These are phyloP conservation scores for Magnaporthales sp. DNA, from an alignment of 2,329 filamentous ascomycete genomes.

Conservation along the genomic window DNA sequence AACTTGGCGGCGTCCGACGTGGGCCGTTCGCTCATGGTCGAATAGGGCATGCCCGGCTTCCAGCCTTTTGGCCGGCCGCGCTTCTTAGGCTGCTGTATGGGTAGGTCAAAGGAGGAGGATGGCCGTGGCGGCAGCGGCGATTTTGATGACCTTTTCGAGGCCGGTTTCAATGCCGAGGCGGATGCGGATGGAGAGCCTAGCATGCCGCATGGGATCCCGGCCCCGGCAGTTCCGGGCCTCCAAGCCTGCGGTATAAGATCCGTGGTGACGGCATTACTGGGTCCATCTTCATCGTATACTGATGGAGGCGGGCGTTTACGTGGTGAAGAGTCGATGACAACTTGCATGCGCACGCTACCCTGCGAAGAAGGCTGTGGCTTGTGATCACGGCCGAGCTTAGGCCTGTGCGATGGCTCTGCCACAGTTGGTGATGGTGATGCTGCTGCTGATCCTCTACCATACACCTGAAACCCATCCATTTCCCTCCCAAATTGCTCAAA, in stretches of 20 bases:
- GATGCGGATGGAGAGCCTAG: background rate
- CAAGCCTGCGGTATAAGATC: background rate
- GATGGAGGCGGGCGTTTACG: background rate
- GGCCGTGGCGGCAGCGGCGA: background rate
- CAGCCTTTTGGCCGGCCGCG: constrained; percentile 42
- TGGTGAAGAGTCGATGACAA: background rate
- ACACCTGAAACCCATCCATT: background rate
- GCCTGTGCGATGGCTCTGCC: background rate
- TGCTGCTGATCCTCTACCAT: background rate
- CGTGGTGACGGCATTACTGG: background rate
- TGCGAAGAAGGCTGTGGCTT: background rate
- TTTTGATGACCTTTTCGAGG: background rate
- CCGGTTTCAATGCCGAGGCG: background rate
- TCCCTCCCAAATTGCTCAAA: background rate
- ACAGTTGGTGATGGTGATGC: background rate
- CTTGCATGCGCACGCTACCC: background rate
- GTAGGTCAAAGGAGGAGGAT: background rate
- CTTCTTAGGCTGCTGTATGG: constrained; percentile 12
- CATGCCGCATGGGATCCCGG: background rate
- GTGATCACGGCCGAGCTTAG: background rate
- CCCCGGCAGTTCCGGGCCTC: background rate
- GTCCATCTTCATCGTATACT: background rate
- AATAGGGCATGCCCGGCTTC: constrained; percentile 25
- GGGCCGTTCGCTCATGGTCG: constrained; percentile 10
- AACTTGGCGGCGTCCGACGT: constrained; percentile 3